phyloP scores from a whole-genome alignment of 1,284 basidiomycete species.

The Xerocomus minutiporus region DNA sequence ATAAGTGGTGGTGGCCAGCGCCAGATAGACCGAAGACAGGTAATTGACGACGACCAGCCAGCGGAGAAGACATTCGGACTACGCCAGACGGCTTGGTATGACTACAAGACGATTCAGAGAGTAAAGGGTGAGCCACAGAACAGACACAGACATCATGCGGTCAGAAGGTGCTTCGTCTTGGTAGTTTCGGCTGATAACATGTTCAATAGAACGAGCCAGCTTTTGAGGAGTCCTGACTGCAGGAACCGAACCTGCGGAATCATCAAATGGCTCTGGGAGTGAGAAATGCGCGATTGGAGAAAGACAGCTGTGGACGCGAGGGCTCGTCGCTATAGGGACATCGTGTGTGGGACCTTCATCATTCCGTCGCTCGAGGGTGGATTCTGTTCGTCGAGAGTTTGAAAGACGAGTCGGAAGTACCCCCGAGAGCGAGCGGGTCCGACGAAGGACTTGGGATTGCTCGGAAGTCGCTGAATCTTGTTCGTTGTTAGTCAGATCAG shows the following conservation, averaged over 20 bases:
- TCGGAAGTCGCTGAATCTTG: background rate
- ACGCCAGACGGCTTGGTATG: background rate
- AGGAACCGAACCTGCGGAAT: background rate
- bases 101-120: constrained; percentile 12
- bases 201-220: background rate
- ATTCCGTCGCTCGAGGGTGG: background rate
- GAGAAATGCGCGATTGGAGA: constrained; percentile 20
- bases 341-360: background rate
- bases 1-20: background rate
- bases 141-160: constrained; percentile 13
- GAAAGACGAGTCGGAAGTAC: constrained; percentile 1
- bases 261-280: constrained; percentile 13
- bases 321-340: background rate
- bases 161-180: background rate
- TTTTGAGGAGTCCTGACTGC: background rate
- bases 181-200: background rate
- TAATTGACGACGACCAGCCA: constrained; percentile 6
- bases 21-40: background rate
- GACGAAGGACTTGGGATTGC: constrained; percentile 1
- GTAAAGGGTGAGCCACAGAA: background rate
- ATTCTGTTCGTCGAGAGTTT: constrained; percentile 4
- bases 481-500: background rate
- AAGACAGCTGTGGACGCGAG: constrained; percentile 8
- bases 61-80: constrained; percentile 14
- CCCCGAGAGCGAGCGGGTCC: constrained; percentile 1